Conservation (phyloP, 768 basidiomycete genomes). For the Tricholomella constricta region DNA sequence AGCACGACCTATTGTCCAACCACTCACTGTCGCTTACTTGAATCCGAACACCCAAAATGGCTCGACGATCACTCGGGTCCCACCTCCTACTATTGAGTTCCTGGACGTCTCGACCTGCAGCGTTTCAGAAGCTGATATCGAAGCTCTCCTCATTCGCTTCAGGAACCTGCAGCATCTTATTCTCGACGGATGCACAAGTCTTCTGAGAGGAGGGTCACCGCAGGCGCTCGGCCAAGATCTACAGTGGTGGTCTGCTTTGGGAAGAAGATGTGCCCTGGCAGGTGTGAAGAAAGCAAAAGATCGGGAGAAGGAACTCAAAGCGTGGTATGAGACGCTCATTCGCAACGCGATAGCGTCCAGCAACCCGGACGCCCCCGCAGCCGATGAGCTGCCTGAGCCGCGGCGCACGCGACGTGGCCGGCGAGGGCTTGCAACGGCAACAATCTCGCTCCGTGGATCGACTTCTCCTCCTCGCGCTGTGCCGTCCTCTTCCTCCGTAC, state of each 20-base stretch:
- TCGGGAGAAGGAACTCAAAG: constrained; percentile 62
- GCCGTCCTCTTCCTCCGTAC: constrained; percentile 9
- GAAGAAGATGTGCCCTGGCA: constrained; percentile 59
- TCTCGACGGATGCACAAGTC: constrained; percentile 64
- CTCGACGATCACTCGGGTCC: constrained; percentile 17
- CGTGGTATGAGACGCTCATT: constrained; percentile 44
- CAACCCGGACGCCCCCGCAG: constrained; percentile 12
- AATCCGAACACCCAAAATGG: neutral
- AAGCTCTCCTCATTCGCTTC: constrained; percentile 54
- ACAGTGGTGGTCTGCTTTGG: constrained; percentile 57
- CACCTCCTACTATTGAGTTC: constrained; percentile 53
- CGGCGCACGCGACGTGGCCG: constrained; percentile 46
- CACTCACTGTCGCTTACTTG: constrained; percentile 26
- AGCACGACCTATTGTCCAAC: constrained; percentile 53
- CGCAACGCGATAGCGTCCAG: neutral
- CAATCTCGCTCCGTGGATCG: constrained; percentile 56
- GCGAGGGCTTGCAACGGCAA: constrained; percentile 64
- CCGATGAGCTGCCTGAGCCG: constrained; percentile 9
- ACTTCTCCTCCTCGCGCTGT: constrained; percentile 11
- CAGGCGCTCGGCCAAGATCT: constrained; percentile 29
- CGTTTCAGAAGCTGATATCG: constrained; percentile 55
- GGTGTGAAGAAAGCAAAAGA: constrained; percentile 65
- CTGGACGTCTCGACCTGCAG: constrained; percentile 79
- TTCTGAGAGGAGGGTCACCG: constrained; percentile 53
- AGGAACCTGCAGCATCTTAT: constrained; percentile 61